These are phyloP conservation scores for Galeopsis tetrahit DNA, from an alignment of 257 asterid species.

Conservation along the genomic window DNA sequence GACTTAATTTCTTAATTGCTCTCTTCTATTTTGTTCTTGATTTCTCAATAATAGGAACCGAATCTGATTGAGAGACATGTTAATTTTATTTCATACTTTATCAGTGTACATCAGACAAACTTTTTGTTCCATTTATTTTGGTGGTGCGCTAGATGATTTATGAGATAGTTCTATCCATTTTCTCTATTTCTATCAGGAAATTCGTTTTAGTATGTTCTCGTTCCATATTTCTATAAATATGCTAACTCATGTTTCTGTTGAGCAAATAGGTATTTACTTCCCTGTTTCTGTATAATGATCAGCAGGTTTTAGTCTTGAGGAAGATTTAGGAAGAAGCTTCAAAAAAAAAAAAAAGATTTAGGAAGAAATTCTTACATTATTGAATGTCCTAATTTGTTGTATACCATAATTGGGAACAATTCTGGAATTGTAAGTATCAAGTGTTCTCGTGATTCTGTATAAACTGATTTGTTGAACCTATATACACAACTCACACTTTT, in stretches of 20 bases:
- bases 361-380: constrained; percentile 13
- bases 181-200: neutral
- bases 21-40: constrained; percentile 11
- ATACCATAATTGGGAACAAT: constrained; percentile 14
- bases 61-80: constrained; percentile 11
- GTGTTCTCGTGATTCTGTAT: constrained; percentile 12
- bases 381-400: constrained; percentile 12
- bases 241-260: constrained; percentile 25
- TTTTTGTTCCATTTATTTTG: constrained; percentile 9
- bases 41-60: constrained; percentile 7
- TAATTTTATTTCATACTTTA: constrained; percentile 11
- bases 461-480: constrained; percentile 27
- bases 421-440: constrained; percentile 14
- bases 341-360: neutral
- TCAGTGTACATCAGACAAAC: neutral
- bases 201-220: constrained; percentile 9
- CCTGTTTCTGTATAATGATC: neutral
- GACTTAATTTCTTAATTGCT: constrained; percentile 31
- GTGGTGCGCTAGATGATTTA: constrained; percentile 25
- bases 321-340: constrained; percentile 13
- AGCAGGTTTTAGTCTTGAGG: constrained; percentile 10
- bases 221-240: neutral
- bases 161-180: constrained; percentile 15
- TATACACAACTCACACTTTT: neutral
- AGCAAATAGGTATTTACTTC: constrained; percentile 1